Base-by-base conservation (phyloP, 1,139 yeast genomes). In the Zygotorulaspora mrakii region DNA sequence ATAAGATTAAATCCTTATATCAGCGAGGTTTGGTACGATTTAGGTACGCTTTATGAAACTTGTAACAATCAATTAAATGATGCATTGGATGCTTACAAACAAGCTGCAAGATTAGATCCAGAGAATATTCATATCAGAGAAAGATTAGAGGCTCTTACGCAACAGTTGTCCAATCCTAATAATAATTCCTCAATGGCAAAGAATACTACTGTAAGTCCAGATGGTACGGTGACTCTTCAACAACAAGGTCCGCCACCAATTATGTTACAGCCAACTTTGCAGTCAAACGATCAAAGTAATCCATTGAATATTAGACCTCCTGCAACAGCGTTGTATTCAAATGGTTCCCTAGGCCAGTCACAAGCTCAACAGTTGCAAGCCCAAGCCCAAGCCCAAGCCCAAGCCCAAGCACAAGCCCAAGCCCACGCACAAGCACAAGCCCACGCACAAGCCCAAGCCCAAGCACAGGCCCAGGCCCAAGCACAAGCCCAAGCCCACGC, bases 1-100 rank as follows among this genome's bases (percentile, higher is more conserved):
- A 91, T 91, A 48, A 74, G 97, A 53, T 75, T 91, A 54, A 91
- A 91, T 57, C 98, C 98, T 12, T 88, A 88, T 68, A 85, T 91
- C 52, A 81, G 94, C 47, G 98, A 91, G 65, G 98, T 91, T 20
- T 91, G 98, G 98, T 91, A 91, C 65, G 98, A 91, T 66, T 74
- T 91, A 59, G 98, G 98, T 43, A 91, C 97, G 2, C 70, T 91
- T 37, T 91, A 91, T 65, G 98, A 91, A 67, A 87, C 96, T 22
- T 91, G 98, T 67, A 91, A 89, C 67, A 89, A 89, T 66, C 98
- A 91, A 67, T 77, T 89, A 46, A 76, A 82, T 48, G 98, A 91
- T 62, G 98, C 98, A 1, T 70, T 91, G 50, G 97, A 91, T 66
- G 98, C 98, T 6, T 91, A 91, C 63, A 82, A 87, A 57, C 94